A percentile compares a stretch with the other conserved stretches of the same genome.
phyloP scores from a whole-genome alignment of 2,329 filamentous ascomycete species.

The Zalaria sp. region DNA sequence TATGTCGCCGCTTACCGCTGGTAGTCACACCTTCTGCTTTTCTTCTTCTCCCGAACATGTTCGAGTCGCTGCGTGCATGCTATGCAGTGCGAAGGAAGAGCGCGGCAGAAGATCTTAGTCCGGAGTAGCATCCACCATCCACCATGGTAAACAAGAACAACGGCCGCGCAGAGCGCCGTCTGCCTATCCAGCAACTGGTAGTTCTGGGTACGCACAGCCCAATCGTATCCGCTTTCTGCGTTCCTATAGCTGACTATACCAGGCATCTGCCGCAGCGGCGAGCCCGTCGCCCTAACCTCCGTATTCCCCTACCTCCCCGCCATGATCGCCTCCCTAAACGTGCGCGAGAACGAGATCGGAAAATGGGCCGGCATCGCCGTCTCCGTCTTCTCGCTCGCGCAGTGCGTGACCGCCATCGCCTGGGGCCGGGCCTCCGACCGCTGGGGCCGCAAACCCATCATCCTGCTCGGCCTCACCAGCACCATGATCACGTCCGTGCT shows the following conservation, averaged over 20 bases:
- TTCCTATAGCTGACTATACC: slow-evolving; percentile 6
- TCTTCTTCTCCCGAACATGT: no score
- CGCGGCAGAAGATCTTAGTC: no score
- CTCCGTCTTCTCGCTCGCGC: slow-evolving; percentile 68
- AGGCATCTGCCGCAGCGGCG: slow-evolving; percentile 87
- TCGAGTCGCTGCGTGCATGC: no score
- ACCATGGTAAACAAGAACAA: background rate
- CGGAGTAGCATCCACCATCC: background rate
- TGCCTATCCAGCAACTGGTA: slow-evolving; percentile 62
- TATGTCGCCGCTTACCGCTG: no score
- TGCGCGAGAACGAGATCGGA: slow-evolving; percentile 57
- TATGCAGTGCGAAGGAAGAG: no score
- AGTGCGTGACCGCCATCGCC: slow-evolving; percentile 71
- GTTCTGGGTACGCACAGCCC: slow-evolving; percentile 51
- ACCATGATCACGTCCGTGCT: slow-evolving; percentile 71
- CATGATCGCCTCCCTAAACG: slow-evolving; percentile 69
- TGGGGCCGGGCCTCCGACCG: slow-evolving; percentile 74
- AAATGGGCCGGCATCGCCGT: slow-evolving; percentile 80
- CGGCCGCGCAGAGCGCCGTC: slow-evolving; percentile 28
- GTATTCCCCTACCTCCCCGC: slow-evolving; percentile 89
- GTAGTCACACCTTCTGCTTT: no score
- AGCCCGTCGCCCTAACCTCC: slow-evolving; percentile 81
- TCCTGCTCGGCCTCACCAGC: slow-evolving; percentile 57
- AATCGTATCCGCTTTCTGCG: background rate
- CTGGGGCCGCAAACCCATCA: slow-evolving; percentile 69